Percentiles rank a stretch among this genome's conserved stretches.
Evolutionary conservation across 2,329 filamentous ascomycete genomes (phyloP).

Genomic region (Xylariaceae sp.): DNA sequence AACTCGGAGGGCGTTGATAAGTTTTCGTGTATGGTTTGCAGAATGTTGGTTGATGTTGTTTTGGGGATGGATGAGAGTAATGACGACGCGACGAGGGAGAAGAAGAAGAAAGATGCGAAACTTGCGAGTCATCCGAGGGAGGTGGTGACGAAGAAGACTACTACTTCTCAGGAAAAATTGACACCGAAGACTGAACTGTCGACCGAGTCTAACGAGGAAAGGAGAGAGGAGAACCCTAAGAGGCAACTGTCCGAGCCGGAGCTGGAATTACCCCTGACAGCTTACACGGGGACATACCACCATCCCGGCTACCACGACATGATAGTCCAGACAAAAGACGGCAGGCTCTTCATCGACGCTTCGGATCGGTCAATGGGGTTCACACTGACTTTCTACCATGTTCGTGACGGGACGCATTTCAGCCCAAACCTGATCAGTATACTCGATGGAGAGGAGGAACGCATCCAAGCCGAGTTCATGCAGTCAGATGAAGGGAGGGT

Average conservation of each 20-base stretch:
- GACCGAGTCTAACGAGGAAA: constrained; percentile 1
- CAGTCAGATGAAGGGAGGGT: constrained; percentile 16
- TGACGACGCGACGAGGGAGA: neutral
- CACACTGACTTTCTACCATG: constrained; percentile 18
- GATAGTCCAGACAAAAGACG: constrained; percentile 16
- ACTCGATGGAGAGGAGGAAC: neutral
- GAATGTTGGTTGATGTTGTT: constrained; percentile 21
- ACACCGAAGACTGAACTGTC: too few species aligned
- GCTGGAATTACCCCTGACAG: constrained; percentile 17
- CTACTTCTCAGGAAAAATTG: too few species aligned
- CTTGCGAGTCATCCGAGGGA: too few species aligned
- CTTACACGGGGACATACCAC: constrained; percentile 22
- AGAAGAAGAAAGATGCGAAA: neutral
- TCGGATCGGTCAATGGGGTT: constrained; percentile 18
- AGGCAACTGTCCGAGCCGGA: too few species aligned
- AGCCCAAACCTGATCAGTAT: constrained; percentile 3
- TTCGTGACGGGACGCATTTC: constrained; percentile 17
- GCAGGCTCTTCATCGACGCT: constrained; percentile 22
- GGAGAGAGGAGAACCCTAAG: constrained; percentile 10
- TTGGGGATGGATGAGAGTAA: neutral
- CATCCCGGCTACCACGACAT: constrained; percentile 21
- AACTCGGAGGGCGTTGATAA: constrained; percentile 7
- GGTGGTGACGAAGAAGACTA: constrained; percentile 4
- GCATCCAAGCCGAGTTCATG: constrained; percentile 15
- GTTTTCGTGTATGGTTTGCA: neutral